Conservation (phyloP, 139 green algal genomes). For the Eudorina sp. region DNA sequence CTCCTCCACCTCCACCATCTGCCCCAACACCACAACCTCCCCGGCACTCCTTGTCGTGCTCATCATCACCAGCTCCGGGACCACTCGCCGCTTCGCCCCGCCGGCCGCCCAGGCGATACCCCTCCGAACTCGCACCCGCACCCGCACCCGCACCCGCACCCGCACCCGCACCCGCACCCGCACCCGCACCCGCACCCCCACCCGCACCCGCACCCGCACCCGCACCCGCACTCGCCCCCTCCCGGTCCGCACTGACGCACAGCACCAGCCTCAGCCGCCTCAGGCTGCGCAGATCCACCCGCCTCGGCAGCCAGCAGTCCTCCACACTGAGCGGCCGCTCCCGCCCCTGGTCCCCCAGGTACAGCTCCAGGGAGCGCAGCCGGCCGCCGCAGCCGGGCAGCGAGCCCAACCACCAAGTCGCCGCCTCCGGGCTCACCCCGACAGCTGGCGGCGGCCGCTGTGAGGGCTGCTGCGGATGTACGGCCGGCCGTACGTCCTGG, state of each 20-base stretch:
- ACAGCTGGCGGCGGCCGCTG: background rate
- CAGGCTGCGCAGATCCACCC: background rate
- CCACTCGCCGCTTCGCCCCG: background rate
- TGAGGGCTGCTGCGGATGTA: no score
- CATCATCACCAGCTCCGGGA: background rate
- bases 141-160: background rate
- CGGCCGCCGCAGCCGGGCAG: background rate
- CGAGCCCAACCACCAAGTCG: background rate
- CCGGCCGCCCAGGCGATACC: background rate
- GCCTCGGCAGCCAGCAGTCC: background rate
- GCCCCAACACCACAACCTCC: background rate
- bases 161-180: background rate
- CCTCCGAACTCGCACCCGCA: background rate
- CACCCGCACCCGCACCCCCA: background rate
- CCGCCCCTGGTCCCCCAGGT: background rate
- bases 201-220: background rate
- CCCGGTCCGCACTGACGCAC: background rate
- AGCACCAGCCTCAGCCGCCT: conserved; percentile 36
- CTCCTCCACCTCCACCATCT: background rate
- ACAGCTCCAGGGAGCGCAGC: conserved; percentile 40
- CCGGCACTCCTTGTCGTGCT: background rate
- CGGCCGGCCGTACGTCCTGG: no score
- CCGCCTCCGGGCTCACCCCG: background rate
- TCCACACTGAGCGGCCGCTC: background rate
- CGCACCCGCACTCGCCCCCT: background rate